A percentile compares a stretch with the other conserved stretches of the same genome.
Evolutionary conservation across 441 rosid species (phyloP).

Genomic region (Eutrema salsugineum): DNA sequence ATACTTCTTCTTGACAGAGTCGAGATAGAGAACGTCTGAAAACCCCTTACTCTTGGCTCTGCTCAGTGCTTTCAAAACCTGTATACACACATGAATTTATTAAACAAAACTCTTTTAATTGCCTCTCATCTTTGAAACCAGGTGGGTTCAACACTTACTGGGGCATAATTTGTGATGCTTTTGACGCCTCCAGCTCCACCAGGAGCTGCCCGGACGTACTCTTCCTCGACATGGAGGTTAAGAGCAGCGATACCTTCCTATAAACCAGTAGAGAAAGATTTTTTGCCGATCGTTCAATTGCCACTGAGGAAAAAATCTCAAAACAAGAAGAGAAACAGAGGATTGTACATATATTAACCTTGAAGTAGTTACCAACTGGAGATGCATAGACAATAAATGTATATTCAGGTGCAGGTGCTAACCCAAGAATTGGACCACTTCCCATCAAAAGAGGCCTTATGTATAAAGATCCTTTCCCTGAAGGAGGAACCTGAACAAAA

Average conservation of each 20-base stretch:
- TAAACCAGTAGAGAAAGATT: neutral
- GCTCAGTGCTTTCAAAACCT: slow-evolving; percentile 65
- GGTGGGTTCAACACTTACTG: slow-evolving; percentile 40
- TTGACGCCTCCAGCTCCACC: slow-evolving; percentile 94
- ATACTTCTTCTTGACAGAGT: slow-evolving; percentile 53
- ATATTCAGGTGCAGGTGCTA: slow-evolving; percentile 80
- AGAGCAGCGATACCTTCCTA: slow-evolving; percentile 56
- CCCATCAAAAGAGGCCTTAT: slow-evolving; percentile 87
- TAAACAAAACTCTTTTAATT: neutral
- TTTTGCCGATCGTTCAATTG: neutral
- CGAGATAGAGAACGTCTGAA: slow-evolving; percentile 84
- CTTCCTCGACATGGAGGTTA: slow-evolving; percentile 64
- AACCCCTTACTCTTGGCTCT: slow-evolving; percentile 76
- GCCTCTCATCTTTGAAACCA: neutral
- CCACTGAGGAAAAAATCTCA: neutral
- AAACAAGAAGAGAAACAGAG: neutral
- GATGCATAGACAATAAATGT: slow-evolving; percentile 75
- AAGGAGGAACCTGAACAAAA: slow-evolving; percentile 68
- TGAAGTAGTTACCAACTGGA: slow-evolving; percentile 81
- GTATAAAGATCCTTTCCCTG: slow-evolving; percentile 83
- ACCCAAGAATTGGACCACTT: slow-evolving; percentile 80
- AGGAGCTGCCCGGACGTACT: slow-evolving; percentile 66
- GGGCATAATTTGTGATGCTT: slow-evolving; percentile 71
- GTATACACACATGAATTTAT: neutral
- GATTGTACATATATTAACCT: slow-evolving; percentile 38